Conservation (phyloP, 352 stramenopile genomes). For the Pythium oligandrum region DNA sequence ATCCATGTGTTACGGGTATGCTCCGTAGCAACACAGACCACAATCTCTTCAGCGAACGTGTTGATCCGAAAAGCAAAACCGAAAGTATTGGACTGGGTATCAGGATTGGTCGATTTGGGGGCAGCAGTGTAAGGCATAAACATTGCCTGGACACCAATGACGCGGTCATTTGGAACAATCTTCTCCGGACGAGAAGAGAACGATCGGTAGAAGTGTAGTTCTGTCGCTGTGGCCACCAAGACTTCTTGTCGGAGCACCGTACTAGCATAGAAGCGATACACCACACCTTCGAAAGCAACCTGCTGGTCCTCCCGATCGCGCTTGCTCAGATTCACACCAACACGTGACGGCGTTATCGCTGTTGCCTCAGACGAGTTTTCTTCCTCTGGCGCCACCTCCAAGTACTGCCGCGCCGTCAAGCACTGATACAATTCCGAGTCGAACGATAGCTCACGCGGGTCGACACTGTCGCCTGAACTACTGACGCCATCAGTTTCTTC, state of each 20-base stretch:
- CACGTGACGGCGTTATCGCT: conserved; percentile 28
- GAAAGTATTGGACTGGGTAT: conserved; percentile 12
- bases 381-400: conserved; percentile 35
- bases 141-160: conserved; percentile 48
- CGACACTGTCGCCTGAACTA: conserved; percentile 17
- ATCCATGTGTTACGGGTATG: conserved; percentile 65
- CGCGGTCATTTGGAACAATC: conserved; percentile 27
- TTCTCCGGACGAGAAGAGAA: conserved; percentile 57
- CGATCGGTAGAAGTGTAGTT: conserved; percentile 64
- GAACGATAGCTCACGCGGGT: conserved; percentile 18
- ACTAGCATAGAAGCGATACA: conserved; percentile 63
- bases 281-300: conserved; percentile 59
- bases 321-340: conserved; percentile 66
- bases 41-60: conserved; percentile 70
- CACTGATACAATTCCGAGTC: conserved; percentile 59
- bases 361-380: conserved; percentile 1
- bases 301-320: conserved; percentile 49
- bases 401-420: conserved; percentile 36
- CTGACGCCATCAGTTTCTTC: too few species aligned
- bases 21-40: conserved; percentile 59
- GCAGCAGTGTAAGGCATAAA: conserved; percentile 17
- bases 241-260: conserved; percentile 71
- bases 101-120: background rate
- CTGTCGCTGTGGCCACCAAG: conserved; percentile 50
- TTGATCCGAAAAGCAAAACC: conserved; percentile 66